These are phyloP conservation scores for Massariosphaeria phaeospora DNA, from an alignment of 495 filamentous ascomycete genomes.

Conservation along the genomic window DNA sequence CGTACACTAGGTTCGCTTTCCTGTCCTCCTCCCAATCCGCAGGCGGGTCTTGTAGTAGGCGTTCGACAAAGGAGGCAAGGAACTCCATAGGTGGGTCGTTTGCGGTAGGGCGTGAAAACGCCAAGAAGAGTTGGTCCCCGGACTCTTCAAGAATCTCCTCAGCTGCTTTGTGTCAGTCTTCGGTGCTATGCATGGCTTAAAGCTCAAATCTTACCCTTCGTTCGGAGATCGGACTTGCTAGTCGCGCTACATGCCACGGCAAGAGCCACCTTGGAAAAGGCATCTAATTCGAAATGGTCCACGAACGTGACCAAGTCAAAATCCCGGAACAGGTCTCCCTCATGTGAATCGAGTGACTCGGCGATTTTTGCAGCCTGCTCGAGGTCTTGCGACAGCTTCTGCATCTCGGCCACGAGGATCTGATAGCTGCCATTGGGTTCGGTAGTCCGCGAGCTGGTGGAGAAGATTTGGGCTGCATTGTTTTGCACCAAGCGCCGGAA, in stretches of 20 bases:
- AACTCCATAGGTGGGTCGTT: conserved; percentile 63
- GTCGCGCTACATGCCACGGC: conserved; percentile 82
- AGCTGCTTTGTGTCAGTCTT: conserved; percentile 50
- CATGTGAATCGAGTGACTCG: conserved; percentile 79
- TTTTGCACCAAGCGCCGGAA: conserved; percentile 80
- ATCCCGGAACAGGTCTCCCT: conserved; percentile 86
- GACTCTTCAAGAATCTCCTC: conserved; percentile 76
- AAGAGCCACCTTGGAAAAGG: conserved; percentile 79
- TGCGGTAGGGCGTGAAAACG: conserved; percentile 42
- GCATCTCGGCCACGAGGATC: conserved; percentile 75
- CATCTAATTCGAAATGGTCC: conserved; percentile 88
- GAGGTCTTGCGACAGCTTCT: conserved; percentile 72
- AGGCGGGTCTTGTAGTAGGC: conserved; percentile 74
- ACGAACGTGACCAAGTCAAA: conserved; percentile 91
- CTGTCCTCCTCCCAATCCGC: conserved; percentile 72
- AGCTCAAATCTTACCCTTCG: conserved; percentile 63
- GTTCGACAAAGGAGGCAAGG: conserved; percentile 72
- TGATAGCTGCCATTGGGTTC: conserved; percentile 74
- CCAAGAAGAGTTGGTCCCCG: conserved; percentile 67
- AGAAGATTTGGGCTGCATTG: conserved; percentile 83
- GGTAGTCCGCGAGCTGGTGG: conserved; percentile 61
- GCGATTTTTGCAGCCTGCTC: conserved; percentile 84
- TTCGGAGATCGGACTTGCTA: conserved; percentile 70
- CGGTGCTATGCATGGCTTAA: neutral
- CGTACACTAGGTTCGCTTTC: conserved; percentile 61